Evolutionary conservation across 805 yeast species (phyloP), one percentile per base, ranked within the genome.

Genomic region (Debaryomyces hansenii): DNA sequence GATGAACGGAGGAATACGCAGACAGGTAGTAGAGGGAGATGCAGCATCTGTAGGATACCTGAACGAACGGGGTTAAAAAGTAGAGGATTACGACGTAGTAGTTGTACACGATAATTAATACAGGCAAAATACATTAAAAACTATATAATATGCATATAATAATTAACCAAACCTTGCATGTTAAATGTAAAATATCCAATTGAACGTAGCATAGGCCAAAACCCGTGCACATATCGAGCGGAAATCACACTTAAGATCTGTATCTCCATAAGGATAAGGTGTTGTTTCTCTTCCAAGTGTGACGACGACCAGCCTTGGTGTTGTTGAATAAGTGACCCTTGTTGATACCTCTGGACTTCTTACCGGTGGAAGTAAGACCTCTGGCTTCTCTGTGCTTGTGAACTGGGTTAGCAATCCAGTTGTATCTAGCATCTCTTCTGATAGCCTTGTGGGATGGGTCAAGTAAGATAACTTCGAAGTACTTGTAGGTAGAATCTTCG

Each of bases 351-450:
- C 99, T 88, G 79, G 96, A 90, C 79, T 90, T 87, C 95, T 91
- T 94, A 75, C 99, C 99, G 66, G 91, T 84, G 66, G 96, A 71
- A 70, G 99, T 94, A 70, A 94, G 89, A 79, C 98, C 98, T 86
- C 99, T 92, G 69, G 95, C 80, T 82, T 94, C 99, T 81, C 99
- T 90, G 88, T 90, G 97, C 87, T 94, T 94, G 96, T 94, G 99
- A 61, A 94, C 99, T 70, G 99, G 96, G 88, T 89, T 88, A 74
- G 80, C 90, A 79, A 94, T 94, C 99, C 99, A 94, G 98, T 94
- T 94, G 96, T 84, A 84, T 80, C 94, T 85, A 65, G 99, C 86
- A 72, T 91, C 97, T 78, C 96, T 88, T 83, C 97, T 90, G 85
- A 94, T 90, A 64, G 97, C 98, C 82, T 88, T 87, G 88, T 94